These are phyloP conservation scores for Pseudozyma tsukubaensis DNA, from an alignment of 1,284 basidiomycete species.

Conservation along the genomic window DNA sequence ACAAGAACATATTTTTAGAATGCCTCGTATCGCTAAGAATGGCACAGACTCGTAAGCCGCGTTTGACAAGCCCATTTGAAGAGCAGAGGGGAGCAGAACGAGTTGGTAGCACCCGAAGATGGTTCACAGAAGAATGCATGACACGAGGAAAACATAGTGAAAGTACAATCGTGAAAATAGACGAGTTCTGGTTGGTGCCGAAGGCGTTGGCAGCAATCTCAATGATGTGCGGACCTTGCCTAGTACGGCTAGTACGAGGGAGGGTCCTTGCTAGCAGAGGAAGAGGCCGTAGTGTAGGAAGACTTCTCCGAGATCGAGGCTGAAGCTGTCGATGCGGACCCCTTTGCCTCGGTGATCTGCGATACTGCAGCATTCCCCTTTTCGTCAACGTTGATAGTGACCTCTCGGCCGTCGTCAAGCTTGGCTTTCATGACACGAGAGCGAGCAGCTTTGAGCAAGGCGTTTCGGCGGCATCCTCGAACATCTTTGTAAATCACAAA, in stretches of 20 bases:
- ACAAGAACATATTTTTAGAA: neutral
- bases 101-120: no score
- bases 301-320: constrained; percentile 26
- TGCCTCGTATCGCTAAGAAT: neutral
- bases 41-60: no score
- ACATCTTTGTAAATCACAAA: constrained; percentile 67
- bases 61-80: no score
- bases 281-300: constrained; percentile 12
- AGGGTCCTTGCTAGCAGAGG: constrained; percentile 7
- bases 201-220: constrained; percentile 18
- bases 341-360: constrained; percentile 8
- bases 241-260: constrained; percentile 24
- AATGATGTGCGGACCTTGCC: neutral
- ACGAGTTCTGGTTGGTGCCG: neutral
- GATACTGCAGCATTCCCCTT: constrained; percentile 39
- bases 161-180: no score
- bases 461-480: constrained; percentile 60
- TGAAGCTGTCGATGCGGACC: neutral
- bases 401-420: constrained; percentile 35
- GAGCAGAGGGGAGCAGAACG: no score
- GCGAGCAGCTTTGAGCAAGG: constrained; percentile 66
- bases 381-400: constrained; percentile 37
- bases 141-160: no score
- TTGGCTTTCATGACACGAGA: constrained; percentile 39
- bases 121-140: no score